A percentile compares a stretch with the other conserved stretches of the same genome.
Evolutionary conservation across 768 basidiomycete species (phyloP).

Genomic region (Kwoniella sp.): DNA sequence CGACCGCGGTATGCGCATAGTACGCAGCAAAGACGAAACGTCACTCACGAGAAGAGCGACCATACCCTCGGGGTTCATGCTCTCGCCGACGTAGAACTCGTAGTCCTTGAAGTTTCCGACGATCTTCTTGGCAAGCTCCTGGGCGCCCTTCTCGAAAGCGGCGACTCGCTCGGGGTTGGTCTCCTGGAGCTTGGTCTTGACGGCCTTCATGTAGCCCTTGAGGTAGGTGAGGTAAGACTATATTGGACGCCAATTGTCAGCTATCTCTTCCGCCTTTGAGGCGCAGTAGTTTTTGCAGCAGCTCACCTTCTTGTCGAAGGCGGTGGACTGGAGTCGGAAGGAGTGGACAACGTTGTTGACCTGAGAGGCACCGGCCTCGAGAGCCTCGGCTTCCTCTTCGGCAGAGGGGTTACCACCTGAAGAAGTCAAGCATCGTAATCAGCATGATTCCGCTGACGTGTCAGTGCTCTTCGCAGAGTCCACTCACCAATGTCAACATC

Average conservation of each 20-base stretch:
- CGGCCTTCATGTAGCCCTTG: conserved; percentile 94
- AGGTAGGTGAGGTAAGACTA: conserved; percentile 71
- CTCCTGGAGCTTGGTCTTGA: conserved; percentile 69
- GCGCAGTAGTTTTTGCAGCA: background rate
- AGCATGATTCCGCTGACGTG: no score
- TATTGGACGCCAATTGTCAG: background rate
- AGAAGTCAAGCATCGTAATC: background rate
- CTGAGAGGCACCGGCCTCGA: conserved; percentile 73
- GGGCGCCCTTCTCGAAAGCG: conserved; percentile 80
- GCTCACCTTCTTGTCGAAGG: conserved; percentile 80
- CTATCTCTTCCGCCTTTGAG: background rate
- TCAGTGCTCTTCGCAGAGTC: background rate
- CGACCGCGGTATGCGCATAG: no score
- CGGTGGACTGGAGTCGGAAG: conserved; percentile 79
- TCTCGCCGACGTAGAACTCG: conserved; percentile 69
- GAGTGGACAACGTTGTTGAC: conserved; percentile 92
- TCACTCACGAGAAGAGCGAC: conserved; percentile 70
- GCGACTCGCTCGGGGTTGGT: conserved; percentile 66
- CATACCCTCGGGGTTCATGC: conserved; percentile 81
- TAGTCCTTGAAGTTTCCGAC: conserved; percentile 87
- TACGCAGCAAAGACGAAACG: background rate
- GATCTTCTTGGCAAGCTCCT: conserved; percentile 80
- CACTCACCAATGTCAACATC: conserved; percentile 83
- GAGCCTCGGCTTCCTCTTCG: conserved; percentile 77
- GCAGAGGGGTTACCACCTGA: conserved; percentile 88